phyloP scores from a whole-genome alignment of 2,329 filamentous ascomycete genomes.

The Diplodia mutila region DNA sequence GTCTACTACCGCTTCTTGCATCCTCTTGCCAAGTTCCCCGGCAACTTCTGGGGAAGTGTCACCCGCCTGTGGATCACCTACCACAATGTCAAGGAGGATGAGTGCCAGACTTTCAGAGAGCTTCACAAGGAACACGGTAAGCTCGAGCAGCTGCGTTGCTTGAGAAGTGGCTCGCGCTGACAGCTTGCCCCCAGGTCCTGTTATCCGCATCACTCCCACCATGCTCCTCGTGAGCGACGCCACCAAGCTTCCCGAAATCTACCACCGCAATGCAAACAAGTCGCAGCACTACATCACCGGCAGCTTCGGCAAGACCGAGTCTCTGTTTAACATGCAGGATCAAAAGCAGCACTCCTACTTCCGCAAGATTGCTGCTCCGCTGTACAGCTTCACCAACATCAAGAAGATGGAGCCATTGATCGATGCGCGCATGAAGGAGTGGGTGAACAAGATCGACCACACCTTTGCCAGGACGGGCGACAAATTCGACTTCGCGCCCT shows the following conservation, averaged over 20 bases:
- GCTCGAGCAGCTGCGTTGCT: not conserved
- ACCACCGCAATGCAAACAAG: slow-evolving; percentile 60
- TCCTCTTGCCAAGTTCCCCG: slow-evolving; percentile 57
- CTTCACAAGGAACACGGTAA: slow-evolving; percentile 56
- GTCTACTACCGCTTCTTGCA: slow-evolving; percentile 55
- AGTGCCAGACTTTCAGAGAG: slow-evolving; percentile 47
- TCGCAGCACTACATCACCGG: slow-evolving; percentile 63
- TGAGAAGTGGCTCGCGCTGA: not conserved
- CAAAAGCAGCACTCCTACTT: slow-evolving; percentile 55
- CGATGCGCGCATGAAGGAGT: slow-evolving; percentile 55
- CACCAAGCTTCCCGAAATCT: slow-evolving; percentile 60
- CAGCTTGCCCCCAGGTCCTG: slow-evolving; percentile 47
- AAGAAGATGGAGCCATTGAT: slow-evolving; percentile 63
- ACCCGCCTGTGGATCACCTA: slow-evolving; percentile 58
- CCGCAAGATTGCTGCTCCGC: slow-evolving; percentile 58
- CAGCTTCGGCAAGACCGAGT: slow-evolving; percentile 59
- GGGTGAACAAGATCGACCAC: slow-evolving; percentile 53
- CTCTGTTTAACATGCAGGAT: slow-evolving; percentile 62
- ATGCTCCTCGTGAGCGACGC: slow-evolving; percentile 59
- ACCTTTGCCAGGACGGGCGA: slow-evolving; percentile 52
- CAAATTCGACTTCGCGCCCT: slow-evolving; percentile 59
- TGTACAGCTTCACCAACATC: slow-evolving; percentile 61
- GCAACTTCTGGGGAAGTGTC: slow-evolving; percentile 59
- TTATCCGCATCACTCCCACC: slow-evolving; percentile 58
- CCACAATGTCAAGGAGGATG: slow-evolving; percentile 54